A percentile compares a stretch with the other conserved stretches of the same genome.
These are phyloP conservation scores for Fusarium avenaceum DNA, from an alignment of 2,329 filamentous ascomycete genomes.

Conservation along the genomic window DNA sequence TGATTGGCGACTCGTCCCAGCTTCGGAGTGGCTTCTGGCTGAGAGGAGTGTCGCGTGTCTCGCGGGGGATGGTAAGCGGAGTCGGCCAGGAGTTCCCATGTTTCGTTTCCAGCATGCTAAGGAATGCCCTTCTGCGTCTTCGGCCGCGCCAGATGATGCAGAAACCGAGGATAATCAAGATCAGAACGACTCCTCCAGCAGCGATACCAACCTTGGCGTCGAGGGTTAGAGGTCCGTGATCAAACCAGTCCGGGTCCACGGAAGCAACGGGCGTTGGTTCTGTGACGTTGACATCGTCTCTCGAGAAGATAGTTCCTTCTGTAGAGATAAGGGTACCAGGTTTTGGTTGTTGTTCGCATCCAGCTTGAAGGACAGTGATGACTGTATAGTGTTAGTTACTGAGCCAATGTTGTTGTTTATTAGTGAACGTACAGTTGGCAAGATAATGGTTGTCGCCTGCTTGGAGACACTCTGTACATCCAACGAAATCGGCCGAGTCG, in stretches of 20 bases:
- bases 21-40: slow-evolving; percentile 66
- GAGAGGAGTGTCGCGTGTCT: slow-evolving; percentile 60
- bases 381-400: slow-evolving; percentile 54
- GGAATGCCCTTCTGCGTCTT: slow-evolving; percentile 65
- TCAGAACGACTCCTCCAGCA: slow-evolving; percentile 62
- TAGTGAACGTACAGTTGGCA: slow-evolving; percentile 64
- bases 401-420: not conserved
- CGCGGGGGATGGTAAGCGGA: slow-evolving; percentile 41
- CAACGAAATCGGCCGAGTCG: slow-evolving; percentile 54
- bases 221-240: slow-evolving; percentile 62
- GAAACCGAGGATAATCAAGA: slow-evolving; percentile 65
- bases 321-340: slow-evolving; percentile 64
- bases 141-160: slow-evolving; percentile 69
- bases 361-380: slow-evolving; percentile 66
- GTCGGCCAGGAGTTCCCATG: slow-evolving; percentile 55
- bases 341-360: slow-evolving; percentile 66
- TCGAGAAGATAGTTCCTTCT: slow-evolving; percentile 67
- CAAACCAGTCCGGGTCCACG: slow-evolving; percentile 57
- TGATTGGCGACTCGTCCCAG: slow-evolving; percentile 68
- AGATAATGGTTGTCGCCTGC: slow-evolving; percentile 57
- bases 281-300: slow-evolving; percentile 62
- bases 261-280: slow-evolving; percentile 59
- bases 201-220: slow-evolving; percentile 71
- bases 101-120: slow-evolving; percentile 46
- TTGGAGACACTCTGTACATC: slow-evolving; percentile 64